Evolutionary conservation across 2,329 filamentous ascomycete genomes (phyloP).

Genomic region (Bretziella fagacearum): DNA sequence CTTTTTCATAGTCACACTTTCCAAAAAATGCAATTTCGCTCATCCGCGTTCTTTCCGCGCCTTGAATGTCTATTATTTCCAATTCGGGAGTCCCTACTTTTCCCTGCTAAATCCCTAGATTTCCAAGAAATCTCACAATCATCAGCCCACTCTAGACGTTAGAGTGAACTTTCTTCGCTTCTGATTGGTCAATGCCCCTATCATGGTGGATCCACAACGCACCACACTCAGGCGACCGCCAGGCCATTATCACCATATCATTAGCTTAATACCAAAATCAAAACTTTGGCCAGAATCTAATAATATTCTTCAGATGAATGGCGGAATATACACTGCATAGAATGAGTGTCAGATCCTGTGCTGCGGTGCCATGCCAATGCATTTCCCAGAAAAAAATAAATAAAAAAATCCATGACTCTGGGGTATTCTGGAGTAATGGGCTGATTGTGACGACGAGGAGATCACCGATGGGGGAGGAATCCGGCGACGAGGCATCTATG

Average conservation of each 20-base stretch:
- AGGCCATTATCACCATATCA: conserved; percentile 5
- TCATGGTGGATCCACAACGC: background rate
- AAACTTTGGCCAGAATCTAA: too few relatives aligned
- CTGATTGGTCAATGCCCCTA: background rate
- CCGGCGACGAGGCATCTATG: too few relatives aligned
- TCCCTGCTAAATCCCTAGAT: too few relatives aligned
- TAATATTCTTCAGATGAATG: background rate
- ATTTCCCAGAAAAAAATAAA: background rate
- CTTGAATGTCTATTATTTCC: too few relatives aligned
- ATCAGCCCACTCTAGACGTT: conserved; percentile 7
- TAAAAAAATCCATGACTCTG: too few relatives aligned
- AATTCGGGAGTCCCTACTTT: too few relatives aligned
- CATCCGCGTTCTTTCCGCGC: too few relatives aligned
- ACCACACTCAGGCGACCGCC: conserved; percentile 11
- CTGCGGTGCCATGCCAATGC: background rate
- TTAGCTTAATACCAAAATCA: too few relatives aligned
- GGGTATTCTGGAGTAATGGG: too few relatives aligned
- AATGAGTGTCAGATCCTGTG: background rate
- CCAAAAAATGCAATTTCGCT: too few relatives aligned
- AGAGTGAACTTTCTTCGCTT: background rate
- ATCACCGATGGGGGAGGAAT: too few relatives aligned
- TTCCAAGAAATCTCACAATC: background rate
- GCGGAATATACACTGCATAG: background rate
- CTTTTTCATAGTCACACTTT: too few relatives aligned
- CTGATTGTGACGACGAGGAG: conserved; percentile 5